Evolutionary conservation across 176 grass and related monocot genomes (phyloP).

Genomic region (Triticum turgidum): DNA sequence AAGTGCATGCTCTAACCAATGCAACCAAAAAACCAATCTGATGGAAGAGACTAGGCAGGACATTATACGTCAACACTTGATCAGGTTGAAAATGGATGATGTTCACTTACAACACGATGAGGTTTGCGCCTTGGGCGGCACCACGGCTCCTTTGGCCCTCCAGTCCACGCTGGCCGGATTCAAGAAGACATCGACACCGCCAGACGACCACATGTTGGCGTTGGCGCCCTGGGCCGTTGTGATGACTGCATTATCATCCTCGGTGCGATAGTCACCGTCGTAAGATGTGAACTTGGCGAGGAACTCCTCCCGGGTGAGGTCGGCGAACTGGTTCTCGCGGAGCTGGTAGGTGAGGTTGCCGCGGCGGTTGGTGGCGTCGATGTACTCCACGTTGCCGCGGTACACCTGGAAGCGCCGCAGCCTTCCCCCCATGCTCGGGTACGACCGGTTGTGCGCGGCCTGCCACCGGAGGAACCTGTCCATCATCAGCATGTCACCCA

Average conservation of each 20-base stretch:
- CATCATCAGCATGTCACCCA: constrained; percentile 30
- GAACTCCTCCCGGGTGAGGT: constrained; percentile 56
- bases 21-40: too few species aligned
- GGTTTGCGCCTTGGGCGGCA: constrained; percentile 27
- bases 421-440: constrained; percentile 28
- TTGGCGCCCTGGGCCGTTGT: not conserved
- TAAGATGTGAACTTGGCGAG: not conserved
- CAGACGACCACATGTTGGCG: not conserved
- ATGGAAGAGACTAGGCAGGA: too few species aligned
- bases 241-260: not conserved
- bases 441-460: constrained; percentile 20
- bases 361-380: constrained; percentile 34
- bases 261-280: too few species aligned
- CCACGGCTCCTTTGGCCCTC: constrained; percentile 33
- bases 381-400: constrained; percentile 37
- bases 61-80: not conserved
- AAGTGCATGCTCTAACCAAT: too few species aligned
- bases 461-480: constrained; percentile 39
- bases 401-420: constrained; percentile 49
- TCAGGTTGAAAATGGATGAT: too few species aligned
- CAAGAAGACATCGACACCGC: not conserved
- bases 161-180: constrained; percentile 33
- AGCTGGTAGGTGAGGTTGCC: constrained; percentile 37
- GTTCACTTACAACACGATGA: not conserved
- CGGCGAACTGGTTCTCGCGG: constrained; percentile 57